A percentile compares a stretch with the other conserved stretches of the same genome.
phyloP scores from a whole-genome alignment of 257 asterid species.

The Anisodus tanguticus region DNA sequence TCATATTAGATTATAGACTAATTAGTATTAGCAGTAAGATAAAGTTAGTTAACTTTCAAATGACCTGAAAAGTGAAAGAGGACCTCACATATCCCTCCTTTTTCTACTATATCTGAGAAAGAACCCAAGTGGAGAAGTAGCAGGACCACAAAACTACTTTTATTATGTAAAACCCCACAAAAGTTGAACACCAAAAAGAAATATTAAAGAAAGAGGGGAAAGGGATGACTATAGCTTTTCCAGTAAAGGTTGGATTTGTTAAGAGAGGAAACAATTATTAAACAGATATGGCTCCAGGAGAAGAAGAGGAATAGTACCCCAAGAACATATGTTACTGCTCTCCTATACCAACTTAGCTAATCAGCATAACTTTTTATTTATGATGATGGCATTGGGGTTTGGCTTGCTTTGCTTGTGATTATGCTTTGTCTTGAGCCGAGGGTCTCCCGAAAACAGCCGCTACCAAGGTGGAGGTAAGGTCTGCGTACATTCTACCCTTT shows the following conservation, averaged over 20 bases:
- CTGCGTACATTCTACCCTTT: no score
- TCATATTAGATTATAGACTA: background rate
- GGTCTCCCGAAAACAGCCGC: no score
- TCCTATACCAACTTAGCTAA: background rate
- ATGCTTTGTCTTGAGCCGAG: no score
- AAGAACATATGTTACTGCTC: background rate
- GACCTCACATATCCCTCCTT: conserved; percentile 6
- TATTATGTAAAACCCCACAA: background rate
- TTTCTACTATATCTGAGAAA: background rate
- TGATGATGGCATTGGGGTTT: background rate
- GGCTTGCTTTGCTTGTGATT: no score
- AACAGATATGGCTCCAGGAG: background rate
- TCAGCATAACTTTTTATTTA: background rate
- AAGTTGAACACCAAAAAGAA: background rate
- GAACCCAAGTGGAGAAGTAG: background rate
- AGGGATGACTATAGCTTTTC: conserved; percentile 4
- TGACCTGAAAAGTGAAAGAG: conserved; percentile 2
- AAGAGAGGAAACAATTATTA: background rate
- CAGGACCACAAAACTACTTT: background rate
- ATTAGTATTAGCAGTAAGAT: background rate
- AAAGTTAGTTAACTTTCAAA: background rate
- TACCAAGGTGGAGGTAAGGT: no score
- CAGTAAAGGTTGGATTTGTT: conserved; percentile 5
- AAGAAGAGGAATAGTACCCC: background rate
- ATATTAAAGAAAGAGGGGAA: background rate